phyloP scores from a whole-genome alignment of 2,329 filamentous ascomycete species.

The Acrocalymma vagum region DNA sequence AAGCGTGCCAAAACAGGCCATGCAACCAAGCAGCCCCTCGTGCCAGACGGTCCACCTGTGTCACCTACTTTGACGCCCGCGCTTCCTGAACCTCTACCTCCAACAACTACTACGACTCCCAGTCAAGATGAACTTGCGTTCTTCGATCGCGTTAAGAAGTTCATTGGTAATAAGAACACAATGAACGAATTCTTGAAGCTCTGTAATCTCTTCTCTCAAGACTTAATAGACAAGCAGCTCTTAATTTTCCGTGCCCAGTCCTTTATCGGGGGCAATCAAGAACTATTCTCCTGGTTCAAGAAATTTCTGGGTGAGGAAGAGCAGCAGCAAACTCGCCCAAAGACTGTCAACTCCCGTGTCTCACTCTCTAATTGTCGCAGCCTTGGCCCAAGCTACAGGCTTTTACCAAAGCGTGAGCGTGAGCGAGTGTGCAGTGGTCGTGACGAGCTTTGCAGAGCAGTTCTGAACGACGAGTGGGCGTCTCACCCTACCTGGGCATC shows the following conservation, averaged over 20 bases:
- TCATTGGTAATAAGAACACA: slow-evolving; percentile 87
- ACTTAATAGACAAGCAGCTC: slow-evolving; percentile 86
- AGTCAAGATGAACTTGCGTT: slow-evolving; percentile 88
- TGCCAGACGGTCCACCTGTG: slow-evolving; percentile 67
- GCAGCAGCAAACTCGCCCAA: slow-evolving; percentile 50
- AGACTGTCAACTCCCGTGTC: slow-evolving; percentile 83
- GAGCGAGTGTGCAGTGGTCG: slow-evolving; percentile 92
- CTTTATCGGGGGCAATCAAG: slow-evolving; percentile 88
- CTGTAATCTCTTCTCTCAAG: slow-evolving; percentile 93
- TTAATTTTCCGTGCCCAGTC: slow-evolving; percentile 82
- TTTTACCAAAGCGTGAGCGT: slow-evolving; percentile 89
- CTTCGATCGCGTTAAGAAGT: slow-evolving; percentile 97
- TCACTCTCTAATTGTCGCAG: slow-evolving; percentile 94
- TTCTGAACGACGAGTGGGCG: slow-evolving; percentile 97
- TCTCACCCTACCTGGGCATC: slow-evolving; percentile 99
- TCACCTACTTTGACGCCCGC: slow-evolving; percentile 90
- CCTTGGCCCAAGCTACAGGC: slow-evolving; percentile 93
- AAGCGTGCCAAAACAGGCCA: slow-evolving; percentile 78
- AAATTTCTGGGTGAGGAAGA: slow-evolving; percentile 81
- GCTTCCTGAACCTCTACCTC: slow-evolving; percentile 85
- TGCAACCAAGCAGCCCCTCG: slow-evolving; percentile 65
- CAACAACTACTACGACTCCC: slow-evolving; percentile 75
- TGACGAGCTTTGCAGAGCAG: slow-evolving; percentile 91
- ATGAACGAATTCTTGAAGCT: slow-evolving; percentile 98
- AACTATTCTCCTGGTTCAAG: slow-evolving; percentile 90